Conservation (phyloP, 2,329 filamentous ascomycete genomes). For the Alternaria postmessia region DNA sequence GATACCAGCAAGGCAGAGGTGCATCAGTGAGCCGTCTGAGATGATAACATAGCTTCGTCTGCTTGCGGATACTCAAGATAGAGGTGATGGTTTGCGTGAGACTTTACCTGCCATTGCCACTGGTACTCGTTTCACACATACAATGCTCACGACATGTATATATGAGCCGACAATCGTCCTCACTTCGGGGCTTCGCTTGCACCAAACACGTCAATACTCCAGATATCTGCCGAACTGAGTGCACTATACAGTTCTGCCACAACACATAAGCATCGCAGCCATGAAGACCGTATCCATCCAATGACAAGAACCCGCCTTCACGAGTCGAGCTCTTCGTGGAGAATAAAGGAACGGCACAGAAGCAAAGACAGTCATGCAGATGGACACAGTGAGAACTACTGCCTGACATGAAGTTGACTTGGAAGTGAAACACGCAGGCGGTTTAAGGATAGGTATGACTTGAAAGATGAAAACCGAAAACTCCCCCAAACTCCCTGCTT, state of each 20-base stretch:
- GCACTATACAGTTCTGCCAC: not conserved
- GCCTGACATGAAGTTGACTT: not conserved
- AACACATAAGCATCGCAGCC: not conserved
- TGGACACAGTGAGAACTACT: not conserved
- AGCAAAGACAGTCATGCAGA: fast-evolving
- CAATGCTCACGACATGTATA: not conserved
- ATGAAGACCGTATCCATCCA: not conserved
- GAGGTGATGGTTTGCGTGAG: not conserved
- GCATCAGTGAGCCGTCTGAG: not conserved
- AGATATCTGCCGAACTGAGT: not conserved
- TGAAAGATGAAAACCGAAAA: not conserved
- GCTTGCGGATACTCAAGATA: not conserved
- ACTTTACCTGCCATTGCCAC: not conserved
- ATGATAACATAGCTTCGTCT: not conserved
- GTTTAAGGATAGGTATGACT: not conserved
- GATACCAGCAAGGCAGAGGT: no score
- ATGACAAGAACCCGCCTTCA: not conserved
- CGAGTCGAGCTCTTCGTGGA: not conserved
- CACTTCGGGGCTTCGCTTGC: not conserved
- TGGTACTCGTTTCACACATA: not conserved
- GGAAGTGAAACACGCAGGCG: not conserved
- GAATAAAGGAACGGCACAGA: not conserved
- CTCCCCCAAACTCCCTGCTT: not conserved
- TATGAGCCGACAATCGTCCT: not conserved
- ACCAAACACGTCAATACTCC: not conserved